Base-by-base conservation (phyloP, 169 alveolate genomes). In the Plasmodium coatneyi region DNA sequence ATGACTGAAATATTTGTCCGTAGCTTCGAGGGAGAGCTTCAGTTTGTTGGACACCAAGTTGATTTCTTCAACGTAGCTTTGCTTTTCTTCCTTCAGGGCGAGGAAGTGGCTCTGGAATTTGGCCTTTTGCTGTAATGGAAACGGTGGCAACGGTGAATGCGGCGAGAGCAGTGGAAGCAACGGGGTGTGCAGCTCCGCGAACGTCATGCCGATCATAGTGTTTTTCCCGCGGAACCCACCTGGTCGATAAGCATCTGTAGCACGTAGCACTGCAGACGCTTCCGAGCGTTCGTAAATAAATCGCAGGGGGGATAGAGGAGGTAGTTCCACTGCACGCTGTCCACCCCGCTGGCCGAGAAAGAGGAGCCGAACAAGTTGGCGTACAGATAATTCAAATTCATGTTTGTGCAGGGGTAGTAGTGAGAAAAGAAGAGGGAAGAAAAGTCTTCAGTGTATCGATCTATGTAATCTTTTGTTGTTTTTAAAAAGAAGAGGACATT, bases 301-400 rank as follows among this genome's bases (percentile, higher is more conserved):
- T 86, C 93, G 70, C 80, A 76, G 1, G 93, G 93, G 54, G 22
- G 22, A 46, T 86, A 86, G 12, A 86, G 56, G n/a, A 86, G 84
- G 30, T 86, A 86, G 9, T 86, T 86, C 93, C 93, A 86, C 25
- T 78, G 80, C 7, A 86, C 16, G 28, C 9, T 34, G 14, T 86
- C 86, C 43, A 70, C 28, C n/a, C 80, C 93, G 16, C 30, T 39
- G 43, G 79, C 52, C 9, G 78, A 22, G 41, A 19, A 22, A 54
- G 32, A 34, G 28, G 56, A 32, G 30, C 46, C 80, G 70, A 86
- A 86, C 71, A 86, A 72, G 32, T 86, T 86, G 5, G 93, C 39
- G 54, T 49, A 86, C 22, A 86, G 16, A 54, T 74, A 86, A 76
- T 86, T 86, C 70, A 86, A 76, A 43, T 86, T 86, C n/a, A 86